These are phyloP conservation scores for Cladorrhinum sp. DNA, from an alignment of 2,329 filamentous ascomycete species.

Conservation along the genomic window DNA sequence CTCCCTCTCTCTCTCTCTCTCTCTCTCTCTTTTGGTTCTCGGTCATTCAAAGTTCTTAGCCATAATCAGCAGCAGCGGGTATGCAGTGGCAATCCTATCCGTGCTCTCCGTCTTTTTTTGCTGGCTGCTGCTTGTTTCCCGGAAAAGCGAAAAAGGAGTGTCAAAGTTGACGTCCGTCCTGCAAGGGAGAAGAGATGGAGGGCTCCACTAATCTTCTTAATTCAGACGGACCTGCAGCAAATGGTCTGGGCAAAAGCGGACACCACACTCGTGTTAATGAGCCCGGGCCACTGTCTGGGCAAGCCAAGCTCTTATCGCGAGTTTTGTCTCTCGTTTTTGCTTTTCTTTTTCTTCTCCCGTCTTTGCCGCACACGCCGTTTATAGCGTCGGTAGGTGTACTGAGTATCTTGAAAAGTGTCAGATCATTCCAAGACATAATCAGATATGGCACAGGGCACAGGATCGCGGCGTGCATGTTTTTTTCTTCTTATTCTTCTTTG, in stretches of 20 bases:
- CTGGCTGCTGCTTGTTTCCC: neutral
- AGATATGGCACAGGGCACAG: neutral
- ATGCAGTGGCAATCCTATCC: neutral
- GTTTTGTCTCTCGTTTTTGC: neutral
- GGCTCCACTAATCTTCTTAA: slow-evolving; percentile 4
- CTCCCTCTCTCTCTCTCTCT: neutral
- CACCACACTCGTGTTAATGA: neutral
- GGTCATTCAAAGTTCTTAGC: neutral
- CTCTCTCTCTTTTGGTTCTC: neutral
- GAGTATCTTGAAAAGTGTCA: neutral
- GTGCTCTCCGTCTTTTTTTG: neutral
- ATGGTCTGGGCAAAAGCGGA: slow-evolving; percentile 1
- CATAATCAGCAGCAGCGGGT: neutral
- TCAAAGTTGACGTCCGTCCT: neutral
- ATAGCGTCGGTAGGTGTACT: too few species aligned
- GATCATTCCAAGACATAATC: slow-evolving; percentile 4
- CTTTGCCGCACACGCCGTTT: slow-evolving; percentile 2
- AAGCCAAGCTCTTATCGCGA: neutral
- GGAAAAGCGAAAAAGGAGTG: neutral
- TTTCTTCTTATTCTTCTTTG: too few species aligned
- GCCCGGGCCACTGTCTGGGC: neutral
- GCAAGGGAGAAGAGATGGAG: neutral
- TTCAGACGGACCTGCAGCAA: slow-evolving; percentile 7
- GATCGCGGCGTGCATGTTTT: neutral
- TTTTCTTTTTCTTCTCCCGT: neutral